Evolutionary conservation across 2,329 filamentous ascomycete species (phyloP), one percentile per base, ranked within the genome.

Genomic region (Fusarium nematophilum): DNA sequence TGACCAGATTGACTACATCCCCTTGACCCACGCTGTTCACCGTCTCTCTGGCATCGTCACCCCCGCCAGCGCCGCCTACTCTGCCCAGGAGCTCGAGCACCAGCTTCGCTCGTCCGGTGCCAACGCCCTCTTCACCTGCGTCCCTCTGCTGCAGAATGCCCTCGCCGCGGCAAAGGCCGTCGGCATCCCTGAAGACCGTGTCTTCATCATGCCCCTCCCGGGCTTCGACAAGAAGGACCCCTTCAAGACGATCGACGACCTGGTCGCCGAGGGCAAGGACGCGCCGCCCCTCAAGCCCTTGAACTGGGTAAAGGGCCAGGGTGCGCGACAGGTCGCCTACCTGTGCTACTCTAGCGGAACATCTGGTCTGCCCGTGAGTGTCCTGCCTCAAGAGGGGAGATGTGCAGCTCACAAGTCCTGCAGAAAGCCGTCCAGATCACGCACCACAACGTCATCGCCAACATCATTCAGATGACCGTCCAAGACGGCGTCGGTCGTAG

Each of bases 341-440:
- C 79, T 96, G 37, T 93, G 90, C 76, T 93, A 92, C 72, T 92
- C 89, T 0, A 91, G 88, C 71, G 91, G 91, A 15, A 94, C 91
- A 1, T 93, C 90, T 9, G 91, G 91, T 3, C 76, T 93, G 30
- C 91, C 91, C 13, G 88, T 90, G 79, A 68, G 81, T 64, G 11
- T 3, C 15, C 10, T 5, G 6, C 14, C 23, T 18, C 3, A 1
- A 21, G 5, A 25, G 13, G 11, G 11, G 14, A 5, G 4, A 1
- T 2, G 2, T 15, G 8, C 18, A 10, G 21, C 49, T 64, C 30
- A 70, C 31, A 55, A 34, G 9, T 9, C 10, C 6, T 44, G 9
- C 53, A 90, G 86, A 92, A 93, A 88, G 91, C 90, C 37, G 91
- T 93, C 47, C 92, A 91, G 87, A 90, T 94, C 55, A 90, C 90